Conservation (phyloP, 2,329 filamentous ascomycete species). For the Colletotrichum trifolii region DNA sequence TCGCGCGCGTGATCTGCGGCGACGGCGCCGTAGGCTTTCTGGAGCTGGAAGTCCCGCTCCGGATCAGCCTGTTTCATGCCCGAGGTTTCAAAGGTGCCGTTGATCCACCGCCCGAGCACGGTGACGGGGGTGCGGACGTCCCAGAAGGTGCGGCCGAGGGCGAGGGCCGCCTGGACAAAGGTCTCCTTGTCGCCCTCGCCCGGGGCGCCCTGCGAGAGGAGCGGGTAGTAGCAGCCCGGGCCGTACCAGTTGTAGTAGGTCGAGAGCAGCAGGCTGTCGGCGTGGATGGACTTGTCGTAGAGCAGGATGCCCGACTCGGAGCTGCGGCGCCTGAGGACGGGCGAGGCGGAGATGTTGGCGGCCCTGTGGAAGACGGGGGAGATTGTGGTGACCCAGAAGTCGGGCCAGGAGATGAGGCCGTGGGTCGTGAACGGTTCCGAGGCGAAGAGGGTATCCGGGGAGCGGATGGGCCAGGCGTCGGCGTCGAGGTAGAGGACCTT, state of each 20-base stretch:
- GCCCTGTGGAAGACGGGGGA: slow-evolving; percentile 58
- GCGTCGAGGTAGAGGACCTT: slow-evolving; percentile 69
- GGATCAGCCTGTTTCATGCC: slow-evolving; percentile 47
- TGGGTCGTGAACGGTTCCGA: slow-evolving; percentile 61
- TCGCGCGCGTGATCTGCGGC: slow-evolving; percentile 29
- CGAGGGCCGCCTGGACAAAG: slow-evolving; percentile 56
- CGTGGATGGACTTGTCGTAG: slow-evolving; percentile 59
- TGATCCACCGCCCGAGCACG: slow-evolving; percentile 46
- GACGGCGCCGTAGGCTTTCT: slow-evolving; percentile 4
- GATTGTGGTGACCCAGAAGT: slow-evolving; percentile 59
- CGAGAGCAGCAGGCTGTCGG: slow-evolving; percentile 58
- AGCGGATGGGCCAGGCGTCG: slow-evolving; percentile 61
- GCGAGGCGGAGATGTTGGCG: slow-evolving; percentile 46
- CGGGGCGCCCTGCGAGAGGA: slow-evolving; percentile 55
- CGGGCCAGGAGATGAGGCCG: slow-evolving; percentile 68
- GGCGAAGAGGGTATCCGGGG: slow-evolving; percentile 56
- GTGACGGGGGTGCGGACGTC: slow-evolving; percentile 48
- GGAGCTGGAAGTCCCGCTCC: slow-evolving; percentile 42
- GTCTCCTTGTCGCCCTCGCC: slow-evolving; percentile 62
- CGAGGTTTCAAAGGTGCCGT: slow-evolving; percentile 40
- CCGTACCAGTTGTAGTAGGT: slow-evolving; percentile 68
- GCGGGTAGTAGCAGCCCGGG: slow-evolving; percentile 60
- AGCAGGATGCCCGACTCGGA: slow-evolving; percentile 62
- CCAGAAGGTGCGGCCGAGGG: slow-evolving; percentile 52
- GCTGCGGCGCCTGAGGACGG: slow-evolving; percentile 46